Base-by-base conservation (phyloP, 2,329 filamentous ascomycete genomes). In the Xylaria arbuscula region DNA sequence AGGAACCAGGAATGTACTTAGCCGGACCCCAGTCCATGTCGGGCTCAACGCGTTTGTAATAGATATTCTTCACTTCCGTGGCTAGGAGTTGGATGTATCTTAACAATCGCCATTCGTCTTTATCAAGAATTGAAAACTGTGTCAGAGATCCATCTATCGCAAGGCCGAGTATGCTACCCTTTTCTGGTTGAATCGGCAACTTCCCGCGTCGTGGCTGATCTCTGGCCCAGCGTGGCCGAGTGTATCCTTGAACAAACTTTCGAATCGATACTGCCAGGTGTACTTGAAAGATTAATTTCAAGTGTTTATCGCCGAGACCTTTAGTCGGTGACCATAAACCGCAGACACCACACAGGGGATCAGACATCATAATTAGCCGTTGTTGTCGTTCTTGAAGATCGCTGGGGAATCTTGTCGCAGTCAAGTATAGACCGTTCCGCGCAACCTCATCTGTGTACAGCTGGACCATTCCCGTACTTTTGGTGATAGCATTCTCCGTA, bases 21-120 rank as follows among this genome's bases (percentile, higher is more conserved):
- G 5, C 28, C 28, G 28, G 28, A 28, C 5, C 28, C 3, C 28
- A 28, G 28, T 5, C 2, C 28, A 5, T 5, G 28, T 28, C 5
- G 28, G 3, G 28, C 28, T 28, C 28, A 28, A 28, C 28, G 3
- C 3, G 28, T 28, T 28, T 5, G 28, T 28, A 28, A 28, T 28
- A 28, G 28, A 28, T 88, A 13, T 89, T 78, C 3, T 76, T 71
- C 7, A 78, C 74, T 32, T 84, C 78, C 55, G 85, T 78, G 34
- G 88, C 89, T 56, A 97, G 77, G 67, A 91, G 90, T 75, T 97
- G 90, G 1, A 98, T 77, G 70, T 95, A 89, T 66, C 86, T 86
- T 5, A 98, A 83, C 3, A 97, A 83, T 7, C 85, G 84, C 88
- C 91, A 92, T 8, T 90, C 86, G 1, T 86, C 79, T 19, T 86